These are phyloP conservation scores for Leucosporidium yakuticum DNA, from an alignment of 768 basidiomycete species.

Conservation along the genomic window DNA sequence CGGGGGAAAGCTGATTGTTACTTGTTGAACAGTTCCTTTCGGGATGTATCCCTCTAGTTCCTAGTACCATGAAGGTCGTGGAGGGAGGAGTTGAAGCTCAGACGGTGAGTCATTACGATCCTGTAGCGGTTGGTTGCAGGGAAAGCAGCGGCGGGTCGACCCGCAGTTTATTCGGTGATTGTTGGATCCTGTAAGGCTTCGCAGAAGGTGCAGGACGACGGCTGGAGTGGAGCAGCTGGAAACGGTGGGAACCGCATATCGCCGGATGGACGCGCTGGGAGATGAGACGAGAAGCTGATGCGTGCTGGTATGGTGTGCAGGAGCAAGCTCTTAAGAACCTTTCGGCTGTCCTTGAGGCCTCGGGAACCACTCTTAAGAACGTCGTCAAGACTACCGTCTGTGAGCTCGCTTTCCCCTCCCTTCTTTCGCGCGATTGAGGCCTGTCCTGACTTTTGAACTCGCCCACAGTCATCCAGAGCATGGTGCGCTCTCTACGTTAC, in stretches of 20 bases:
- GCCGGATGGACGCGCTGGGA: neutral
- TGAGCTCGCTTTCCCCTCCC: slow-evolving; percentile 14
- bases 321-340: slow-evolving; percentile 81
- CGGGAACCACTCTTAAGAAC: slow-evolving; percentile 67
- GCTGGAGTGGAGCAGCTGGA: neutral
- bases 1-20: neutral
- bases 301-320: slow-evolving; percentile 32
- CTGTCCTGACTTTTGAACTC: slow-evolving; percentile 5
- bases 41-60: slow-evolving; percentile 79
- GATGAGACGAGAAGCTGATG: neutral
- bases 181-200: neutral
- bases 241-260: neutral
- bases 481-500: neutral
- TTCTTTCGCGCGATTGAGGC: neutral
- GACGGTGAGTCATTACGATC: slow-evolving; percentile 47
- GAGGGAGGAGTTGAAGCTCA: slow-evolving; percentile 70
- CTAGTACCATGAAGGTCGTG: slow-evolving; percentile 63
- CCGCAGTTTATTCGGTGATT: too few species aligned
- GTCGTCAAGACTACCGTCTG: slow-evolving; percentile 83
- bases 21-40: slow-evolving; percentile 58
- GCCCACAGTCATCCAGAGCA: slow-evolving; percentile 16
- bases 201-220: too few species aligned
- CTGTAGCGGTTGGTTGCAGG: neutral
- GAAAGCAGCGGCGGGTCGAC: neutral
- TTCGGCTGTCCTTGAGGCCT: slow-evolving; percentile 71